Base-by-base conservation (phyloP, 768 basidiomycete genomes). In the Naganishia randhawae region DNA sequence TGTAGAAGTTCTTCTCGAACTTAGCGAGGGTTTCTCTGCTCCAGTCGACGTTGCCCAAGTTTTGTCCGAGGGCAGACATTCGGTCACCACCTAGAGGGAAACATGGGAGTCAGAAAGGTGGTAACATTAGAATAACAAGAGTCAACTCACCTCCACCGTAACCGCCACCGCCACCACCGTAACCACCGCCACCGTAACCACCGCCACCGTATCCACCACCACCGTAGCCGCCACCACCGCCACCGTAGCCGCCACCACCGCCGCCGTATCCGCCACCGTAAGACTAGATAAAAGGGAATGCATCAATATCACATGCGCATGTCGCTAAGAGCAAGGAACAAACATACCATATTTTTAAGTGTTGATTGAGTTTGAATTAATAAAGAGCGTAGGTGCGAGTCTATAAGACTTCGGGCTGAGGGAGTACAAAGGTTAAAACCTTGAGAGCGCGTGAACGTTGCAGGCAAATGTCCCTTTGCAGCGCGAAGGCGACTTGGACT, bases 41-140 rank as follows among this genome's bases (percentile, higher is more conserved):
- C 96, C 96, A 99, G 81, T 98, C 91, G 66, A 96, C 87, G 62
- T 84, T 84, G 70, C 87, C 87, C 63, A 98, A 84, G 52, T 89
- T 85, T 45, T 88, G 86, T 39, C 95, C 94, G 19, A 97, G 85
- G 76, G 84, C 85, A 57, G 85, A 83, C 89, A 92, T 92, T 61
- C 80, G 76, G 73, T 81, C 80, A 51, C 79, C 79, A 65, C 78
- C 78, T 72, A 42, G 50, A 11, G 37, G 67, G 67, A 31, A 53
- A 66, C 42, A 48, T 52, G 65, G n/a, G 22, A 13, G 33, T 1
- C 29, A 50, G 10, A 29, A 67, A 32, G n/a, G 13, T 31, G 3
- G 31, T 19, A 35, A 50, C 14, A 25, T 27, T 19, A n/a, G 2
- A 42, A 17, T 27, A 48, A n/a, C 14, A 13, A 67, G 62, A 53